Percentiles rank a stretch among this genome's conserved stretches.
These are phyloP conservation scores for Geotrichum klebahnii DNA, from an alignment of 1,139 yeast genomes.

Conservation along the genomic window DNA sequence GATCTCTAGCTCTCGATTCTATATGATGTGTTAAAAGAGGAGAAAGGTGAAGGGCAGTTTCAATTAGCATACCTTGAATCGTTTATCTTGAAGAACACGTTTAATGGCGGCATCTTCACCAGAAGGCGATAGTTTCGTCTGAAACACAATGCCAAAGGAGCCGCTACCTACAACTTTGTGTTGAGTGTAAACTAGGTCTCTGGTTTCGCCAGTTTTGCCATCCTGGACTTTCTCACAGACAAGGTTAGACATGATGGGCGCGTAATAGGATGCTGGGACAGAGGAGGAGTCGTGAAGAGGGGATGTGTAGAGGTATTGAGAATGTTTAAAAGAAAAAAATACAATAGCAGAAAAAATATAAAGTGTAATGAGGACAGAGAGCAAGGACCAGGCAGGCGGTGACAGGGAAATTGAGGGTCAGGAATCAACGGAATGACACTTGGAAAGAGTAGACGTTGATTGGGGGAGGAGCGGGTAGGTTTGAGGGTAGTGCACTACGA, in stretches of 20 bases:
- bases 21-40: background rate
- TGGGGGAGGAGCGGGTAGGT: no score
- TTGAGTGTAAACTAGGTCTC: constrained; percentile 63
- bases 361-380: no score
- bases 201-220: constrained; percentile 64
- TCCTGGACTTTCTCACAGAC: constrained; percentile 69
- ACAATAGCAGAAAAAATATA: no score
- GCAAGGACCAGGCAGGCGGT: no score
- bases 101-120: constrained; percentile 86
- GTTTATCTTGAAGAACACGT: constrained; percentile 86
- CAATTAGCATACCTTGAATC: constrained; percentile 55
- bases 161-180: constrained; percentile 93
- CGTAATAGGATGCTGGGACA: background rate
- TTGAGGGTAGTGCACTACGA: no score
- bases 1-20: constrained; percentile 88
- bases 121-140: constrained; percentile 71
- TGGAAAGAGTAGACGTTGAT: no score
- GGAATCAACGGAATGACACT: no score
- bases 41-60: background rate
- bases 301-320: background rate
- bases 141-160: constrained; percentile 93
- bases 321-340: background rate
- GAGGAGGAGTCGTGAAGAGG: constrained; percentile 1
- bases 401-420: no score
- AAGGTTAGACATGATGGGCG: constrained; percentile 44